phyloP scores from a whole-genome alignment of 768 basidiomycete genomes.

The Tulasnella sp. region DNA sequence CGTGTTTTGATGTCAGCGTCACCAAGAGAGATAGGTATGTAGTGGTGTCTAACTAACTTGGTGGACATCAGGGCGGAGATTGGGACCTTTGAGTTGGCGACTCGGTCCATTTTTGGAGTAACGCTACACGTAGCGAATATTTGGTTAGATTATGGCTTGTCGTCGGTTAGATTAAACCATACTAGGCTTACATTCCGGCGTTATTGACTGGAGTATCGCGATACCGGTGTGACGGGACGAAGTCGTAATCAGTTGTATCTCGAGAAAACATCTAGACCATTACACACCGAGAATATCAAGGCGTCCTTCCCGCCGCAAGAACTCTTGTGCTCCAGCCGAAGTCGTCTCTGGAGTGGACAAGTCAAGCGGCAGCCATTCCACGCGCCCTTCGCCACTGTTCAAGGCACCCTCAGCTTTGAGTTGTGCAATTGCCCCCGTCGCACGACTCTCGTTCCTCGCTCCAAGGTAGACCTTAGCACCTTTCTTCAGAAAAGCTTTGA shows the following conservation, averaged over 20 bases:
- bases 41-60: conserved; percentile 1
- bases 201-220: conserved; percentile 36
- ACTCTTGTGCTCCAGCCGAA: conserved; percentile 39
- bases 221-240: no score
- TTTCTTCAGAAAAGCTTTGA: conserved; percentile 39
- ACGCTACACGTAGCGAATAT: background rate
- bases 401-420: conserved; percentile 37
- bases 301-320: conserved; percentile 40
- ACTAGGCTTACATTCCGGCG: conserved; percentile 35
- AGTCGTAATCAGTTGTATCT: background rate
- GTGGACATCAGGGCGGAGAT: conserved; percentile 3
- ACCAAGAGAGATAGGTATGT: conserved; percentile 16
- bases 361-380: conserved; percentile 44
- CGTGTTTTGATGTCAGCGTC: no score
- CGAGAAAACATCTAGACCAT: background rate
- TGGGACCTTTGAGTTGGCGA: background rate
- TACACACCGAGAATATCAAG: conserved; percentile 44
- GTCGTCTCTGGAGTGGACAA: conserved; percentile 39
- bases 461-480: conserved; percentile 53
- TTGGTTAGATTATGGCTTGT: background rate
- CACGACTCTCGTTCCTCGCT: conserved; percentile 38
- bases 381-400: conserved; percentile 35
- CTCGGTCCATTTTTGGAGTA: background rate
- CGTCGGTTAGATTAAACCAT: background rate
- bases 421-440: conserved; percentile 38